phyloP scores from a whole-genome alignment of 768 basidiomycete genomes.

The Boletus bicolor region DNA sequence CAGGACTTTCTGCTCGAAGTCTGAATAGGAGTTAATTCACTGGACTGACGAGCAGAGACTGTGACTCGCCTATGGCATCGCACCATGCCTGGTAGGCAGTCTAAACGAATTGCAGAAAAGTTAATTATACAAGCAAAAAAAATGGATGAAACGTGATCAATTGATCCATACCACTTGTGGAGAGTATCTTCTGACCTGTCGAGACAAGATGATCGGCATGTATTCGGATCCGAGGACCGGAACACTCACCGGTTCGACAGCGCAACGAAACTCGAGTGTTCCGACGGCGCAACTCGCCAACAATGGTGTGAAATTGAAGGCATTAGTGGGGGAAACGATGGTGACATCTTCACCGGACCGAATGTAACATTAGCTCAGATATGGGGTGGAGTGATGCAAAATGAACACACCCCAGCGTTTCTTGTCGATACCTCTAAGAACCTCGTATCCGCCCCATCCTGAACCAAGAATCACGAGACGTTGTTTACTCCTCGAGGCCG shows the following conservation, averaged over 20 bases:
- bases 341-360: constrained; percentile 49
- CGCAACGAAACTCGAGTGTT: constrained; percentile 78
- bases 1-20: constrained; percentile 57
- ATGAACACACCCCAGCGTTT: constrained; percentile 59
- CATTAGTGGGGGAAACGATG: constrained; percentile 56
- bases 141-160: constrained; percentile 12
- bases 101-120: constrained; percentile 30
- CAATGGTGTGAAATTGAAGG: constrained; percentile 44
- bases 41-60: neutral
- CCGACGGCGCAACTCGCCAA: constrained; percentile 67
- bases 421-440: constrained; percentile 65
- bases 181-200: constrained; percentile 52
- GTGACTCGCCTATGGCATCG: constrained; percentile 56
- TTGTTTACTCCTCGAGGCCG: constrained; percentile 33
- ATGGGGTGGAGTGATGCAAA: neutral
- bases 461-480: constrained; percentile 68
- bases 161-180: constrained; percentile 48
- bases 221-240: neutral
- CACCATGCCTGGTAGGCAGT: constrained; percentile 73
- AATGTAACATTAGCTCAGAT: constrained; percentile 1
- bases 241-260: constrained; percentile 68
- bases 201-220: neutral
- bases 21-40: constrained; percentile 31
- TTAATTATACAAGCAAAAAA: neutral
- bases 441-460: constrained; percentile 76